Base-by-base conservation (phyloP, 768 basidiomycete species). In the Suillus weaverae region DNA sequence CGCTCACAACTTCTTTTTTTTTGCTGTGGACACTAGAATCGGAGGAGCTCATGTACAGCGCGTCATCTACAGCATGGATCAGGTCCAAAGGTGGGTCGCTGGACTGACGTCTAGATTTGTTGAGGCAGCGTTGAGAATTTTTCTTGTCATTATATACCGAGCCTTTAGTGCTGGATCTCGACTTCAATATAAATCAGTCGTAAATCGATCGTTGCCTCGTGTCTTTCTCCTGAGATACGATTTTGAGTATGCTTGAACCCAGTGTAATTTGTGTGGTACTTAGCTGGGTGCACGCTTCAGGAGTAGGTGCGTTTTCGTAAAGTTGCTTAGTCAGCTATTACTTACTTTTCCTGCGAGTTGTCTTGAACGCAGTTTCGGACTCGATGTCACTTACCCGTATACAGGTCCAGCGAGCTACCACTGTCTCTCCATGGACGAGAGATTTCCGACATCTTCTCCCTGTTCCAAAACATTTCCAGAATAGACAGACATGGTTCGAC, bases 11-110 rank as follows among this genome's bases (percentile, higher is more conserved):
- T 26, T 26, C 26, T 26, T 26, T 26, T 26, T 26, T 26, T 44
- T 6, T 50, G 48, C 48, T 26, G 6, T 67, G 93, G 92, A 92
- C 90, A 4, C 81, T 94, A 67, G 92, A 94, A 75, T 85, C 89
- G 9, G 92, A 94, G 74, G 92, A 93, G 71, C 85, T 90, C 2
- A 90, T 26, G 26, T 26, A 26, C 26, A 26, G 85, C 71, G 84
- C 86, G 7, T 84, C 85, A 1, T 76, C 80, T 3, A 68, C 74
- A 56, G 70, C 79, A 33, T 83, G 81, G 82, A 76, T 73, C 64
- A 76, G 76, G 35, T 63, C 70, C 51, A 77, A 68, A 61, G 51
- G 60, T 48, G 74, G 63, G 2, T 65, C 67, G 32, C 65, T 65
- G 13, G 70, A 69, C 32, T 76, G 50, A 73, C 62, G 20, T 63